Base-by-base conservation (phyloP, 352 stramenopile species). In the Thalassiosira hispida region DNA sequence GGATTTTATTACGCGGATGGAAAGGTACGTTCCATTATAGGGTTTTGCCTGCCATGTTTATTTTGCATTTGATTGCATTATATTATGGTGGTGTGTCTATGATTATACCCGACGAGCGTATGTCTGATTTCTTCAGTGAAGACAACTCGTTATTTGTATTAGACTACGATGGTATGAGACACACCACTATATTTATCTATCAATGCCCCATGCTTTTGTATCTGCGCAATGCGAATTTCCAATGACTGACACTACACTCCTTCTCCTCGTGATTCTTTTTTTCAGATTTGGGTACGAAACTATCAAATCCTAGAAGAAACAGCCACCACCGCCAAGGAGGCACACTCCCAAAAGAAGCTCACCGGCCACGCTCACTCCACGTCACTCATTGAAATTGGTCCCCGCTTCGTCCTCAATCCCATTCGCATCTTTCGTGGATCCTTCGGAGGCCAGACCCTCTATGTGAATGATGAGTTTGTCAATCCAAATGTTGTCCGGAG, bases 381-480 rank as follows among this genome's bases (percentile, higher is more conserved):
- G 66, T 96, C 97, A 73, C 91, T 99, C 0, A 98, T 99, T 47
- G 97, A 99, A 90, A 99, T 99, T 69, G 98, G 98, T 35, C 98
- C 98, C 20, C 94, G 98, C 47, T 99, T 99, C 87, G 97, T 99
- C 52, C 93, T 99, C 46, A 97, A 98, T 63, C 97, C 97, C 12
- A 99, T 99, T 75, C 93, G 97, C 46, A 98, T 99, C 76, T 99
- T 99, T 79, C 94, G 97, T 71, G 97, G 97, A 76, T 98, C 96
- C 70, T 99, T 99, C 85, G 96, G 96, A 44, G 98, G 98, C 27
- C 96, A 98, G 83, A 99, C 97, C 44, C 83, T 99, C 16, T 99
- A 98, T 85, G 93, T 98, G 83, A 99, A 99, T 88, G 91, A 95
- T n/a, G 89, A 94, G 56, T 99, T 98, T 87, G 93, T 99, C 44